A percentile compares a stretch with the other conserved stretches of the same genome.
Conservation (phyloP, 805 yeast genomes). For the Wickerhamomyces queroliae region DNA sequence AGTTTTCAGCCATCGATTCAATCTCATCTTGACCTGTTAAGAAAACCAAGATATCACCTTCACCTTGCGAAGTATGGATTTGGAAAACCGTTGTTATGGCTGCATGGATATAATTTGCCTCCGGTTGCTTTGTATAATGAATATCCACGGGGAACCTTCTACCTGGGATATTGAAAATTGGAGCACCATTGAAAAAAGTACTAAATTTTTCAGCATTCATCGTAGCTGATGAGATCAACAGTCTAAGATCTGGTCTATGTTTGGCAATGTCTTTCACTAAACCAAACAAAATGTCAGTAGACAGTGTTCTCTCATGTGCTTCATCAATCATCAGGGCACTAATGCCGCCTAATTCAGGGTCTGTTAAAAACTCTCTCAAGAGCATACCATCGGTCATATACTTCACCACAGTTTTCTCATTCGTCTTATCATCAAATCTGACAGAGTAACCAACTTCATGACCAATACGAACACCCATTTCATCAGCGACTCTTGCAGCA, state of each 20-base stretch:
- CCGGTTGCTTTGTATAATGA: conserved; percentile 79
- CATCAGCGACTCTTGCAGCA: conserved; percentile 88
- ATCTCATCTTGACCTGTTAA: conserved; percentile 97
- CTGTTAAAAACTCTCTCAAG: conserved; percentile 74
- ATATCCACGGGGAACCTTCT: conserved; percentile 89
- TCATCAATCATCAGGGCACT: conserved; percentile 91
- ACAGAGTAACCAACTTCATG: conserved; percentile 83
- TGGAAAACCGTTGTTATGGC: conserved; percentile 84
- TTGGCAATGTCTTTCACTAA: conserved; percentile 64
- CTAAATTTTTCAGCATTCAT: conserved; percentile 88
- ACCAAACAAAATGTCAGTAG: conserved; percentile 84
- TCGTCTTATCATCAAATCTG: conserved; percentile 78
- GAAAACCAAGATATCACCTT: conserved; percentile 87
- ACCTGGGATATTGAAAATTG: conserved; percentile 87
- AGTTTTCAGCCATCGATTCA: conserved; percentile 68
- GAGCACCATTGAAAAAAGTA: conserved; percentile 73
- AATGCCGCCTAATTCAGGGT: conserved; percentile 62
- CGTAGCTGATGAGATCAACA: conserved; percentile 90
- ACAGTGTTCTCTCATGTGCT: conserved; percentile 92
- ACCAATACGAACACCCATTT: conserved; percentile 77
- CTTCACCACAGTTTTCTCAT: conserved; percentile 63
- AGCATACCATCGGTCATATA: conserved; percentile 97
- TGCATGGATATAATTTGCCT: conserved; percentile 85
- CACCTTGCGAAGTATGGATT: conserved; percentile 65
- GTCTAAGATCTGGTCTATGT: conserved; percentile 61